phyloP scores from a whole-genome alignment of 2,329 filamentous ascomycete genomes.

The Verticillium klebahnii region DNA sequence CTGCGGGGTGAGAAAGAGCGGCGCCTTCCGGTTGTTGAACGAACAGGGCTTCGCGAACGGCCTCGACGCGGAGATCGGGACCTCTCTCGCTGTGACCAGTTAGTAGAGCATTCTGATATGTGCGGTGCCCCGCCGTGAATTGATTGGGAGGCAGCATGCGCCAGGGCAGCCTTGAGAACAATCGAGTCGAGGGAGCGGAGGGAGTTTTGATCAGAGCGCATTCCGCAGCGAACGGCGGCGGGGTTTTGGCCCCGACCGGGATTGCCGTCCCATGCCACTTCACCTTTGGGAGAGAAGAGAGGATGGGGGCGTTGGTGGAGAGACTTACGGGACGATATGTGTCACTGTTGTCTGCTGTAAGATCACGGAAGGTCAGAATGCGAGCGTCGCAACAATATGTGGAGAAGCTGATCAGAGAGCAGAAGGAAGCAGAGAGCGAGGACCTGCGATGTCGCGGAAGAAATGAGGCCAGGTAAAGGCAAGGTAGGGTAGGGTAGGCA shows the following conservation, averaged over 20 bases:
- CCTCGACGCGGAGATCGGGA: slow-evolving; percentile 72
- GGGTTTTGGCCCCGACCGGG: background rate
- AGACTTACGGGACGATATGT: slow-evolving; percentile 56
- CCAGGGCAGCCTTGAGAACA: background rate
- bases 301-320: background rate
- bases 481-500: background rate
- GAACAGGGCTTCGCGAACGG: slow-evolving; percentile 79
- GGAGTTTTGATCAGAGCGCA: background rate
- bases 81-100: slow-evolving; percentile 68
- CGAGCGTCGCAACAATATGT: background rate
- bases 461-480: slow-evolving; percentile 1
- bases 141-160: background rate
- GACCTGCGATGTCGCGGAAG: background rate
- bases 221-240: background rate
- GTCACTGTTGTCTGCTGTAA: slow-evolving; percentile 54
- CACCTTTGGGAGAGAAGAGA: background rate
- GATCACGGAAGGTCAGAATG: slow-evolving; percentile 6
- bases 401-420: background rate
- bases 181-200: background rate
- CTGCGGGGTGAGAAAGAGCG: slow-evolving; percentile 76
- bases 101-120: slow-evolving; percentile 12
- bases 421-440: background rate
- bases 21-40: slow-evolving; percentile 52
- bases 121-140: background rate
- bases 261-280: background rate